These are phyloP conservation scores for Babjeviella inositovora DNA, from an alignment of 805 yeast genomes.

Conservation along the genomic window DNA sequence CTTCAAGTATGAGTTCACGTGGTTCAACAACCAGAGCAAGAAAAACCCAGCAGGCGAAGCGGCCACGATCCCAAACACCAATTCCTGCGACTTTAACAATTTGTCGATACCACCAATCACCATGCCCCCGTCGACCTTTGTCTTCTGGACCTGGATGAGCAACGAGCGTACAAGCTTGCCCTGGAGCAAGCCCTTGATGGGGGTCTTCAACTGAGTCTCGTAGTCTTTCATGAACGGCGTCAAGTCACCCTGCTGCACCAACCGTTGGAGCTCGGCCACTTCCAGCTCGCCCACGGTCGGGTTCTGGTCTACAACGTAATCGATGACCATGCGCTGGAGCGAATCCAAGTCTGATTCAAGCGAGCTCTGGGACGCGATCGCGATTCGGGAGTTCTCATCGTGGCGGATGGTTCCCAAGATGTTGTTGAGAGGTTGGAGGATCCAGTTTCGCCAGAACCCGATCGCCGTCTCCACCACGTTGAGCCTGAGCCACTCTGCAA, in stretches of 20 bases:
- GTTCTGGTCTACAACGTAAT: conserved; percentile 31
- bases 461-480: conserved; percentile 46
- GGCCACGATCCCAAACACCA: conserved; percentile 87
- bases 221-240: conserved; percentile 69
- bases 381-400: conserved; percentile 58
- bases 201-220: conserved; percentile 58
- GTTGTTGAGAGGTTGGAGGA: conserved; percentile 56
- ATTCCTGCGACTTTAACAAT: conserved; percentile 76
- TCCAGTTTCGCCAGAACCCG: conserved; percentile 75
- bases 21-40: conserved; percentile 23
- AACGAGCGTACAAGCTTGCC: conserved; percentile 70
- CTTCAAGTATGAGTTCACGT: conserved; percentile 10
- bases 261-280: conserved; percentile 17
- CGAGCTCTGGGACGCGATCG: conserved; percentile 68
- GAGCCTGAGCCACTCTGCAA: conserved; percentile 36
- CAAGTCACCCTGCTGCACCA: conserved; percentile 60
- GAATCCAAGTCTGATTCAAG: conserved; percentile 66
- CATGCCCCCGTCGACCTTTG: conserved; percentile 86
- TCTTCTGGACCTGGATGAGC: conserved; percentile 86
- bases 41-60: conserved; percentile 65
- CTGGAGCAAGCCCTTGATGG: conserved; percentile 35
- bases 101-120: conserved; percentile 88
- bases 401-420: conserved; percentile 72
- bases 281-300: conserved; percentile 7
- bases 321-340: conserved; percentile 76